Evolutionary conservation across 1,284 basidiomycete species (phyloP).

Genomic region (Ceratobasidium sp.): DNA sequence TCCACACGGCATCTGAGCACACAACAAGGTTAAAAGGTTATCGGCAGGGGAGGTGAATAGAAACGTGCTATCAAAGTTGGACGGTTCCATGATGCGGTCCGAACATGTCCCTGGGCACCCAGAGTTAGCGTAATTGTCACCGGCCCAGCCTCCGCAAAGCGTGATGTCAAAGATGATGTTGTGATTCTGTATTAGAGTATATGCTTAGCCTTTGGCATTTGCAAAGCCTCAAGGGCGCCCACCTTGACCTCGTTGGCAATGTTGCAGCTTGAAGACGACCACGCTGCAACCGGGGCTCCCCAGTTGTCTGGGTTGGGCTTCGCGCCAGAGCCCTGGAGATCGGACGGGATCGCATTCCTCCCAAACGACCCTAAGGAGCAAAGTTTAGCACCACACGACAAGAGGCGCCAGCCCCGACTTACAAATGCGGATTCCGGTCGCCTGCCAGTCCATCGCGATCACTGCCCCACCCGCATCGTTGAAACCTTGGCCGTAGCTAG

Average conservation of each 20-base stretch:
- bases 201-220: background rate
- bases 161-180: conserved; percentile 69
- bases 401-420: conserved; percentile 52
- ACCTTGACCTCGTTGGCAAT: conserved; percentile 65
- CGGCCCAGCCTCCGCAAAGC: conserved; percentile 88
- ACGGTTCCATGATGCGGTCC: conserved; percentile 70
- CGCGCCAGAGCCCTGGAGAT: conserved; percentile 62
- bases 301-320: conserved; percentile 67
- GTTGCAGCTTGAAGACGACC: conserved; percentile 66
- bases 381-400: conserved; percentile 5
- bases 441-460: conserved; percentile 82
- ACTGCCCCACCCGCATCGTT: conserved; percentile 77
- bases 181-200: conserved; percentile 27
- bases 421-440: conserved; percentile 78
- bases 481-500: conserved; percentile 77
- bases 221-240: conserved; percentile 35
- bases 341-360: conserved; percentile 72
- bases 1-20: conserved; percentile 42
- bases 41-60: background rate
- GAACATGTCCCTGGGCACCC: conserved; percentile 79
- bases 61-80: conserved; percentile 58
- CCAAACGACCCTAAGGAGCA: conserved; percentile 71
- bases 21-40: conserved; percentile 1
- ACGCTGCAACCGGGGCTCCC: conserved; percentile 70
- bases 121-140: conserved; percentile 75